Percentiles rank a stretch among this genome's conserved stretches.
Conservation (phyloP, 352 stramenopile genomes). For the Globisporangium megalacanthum region DNA sequence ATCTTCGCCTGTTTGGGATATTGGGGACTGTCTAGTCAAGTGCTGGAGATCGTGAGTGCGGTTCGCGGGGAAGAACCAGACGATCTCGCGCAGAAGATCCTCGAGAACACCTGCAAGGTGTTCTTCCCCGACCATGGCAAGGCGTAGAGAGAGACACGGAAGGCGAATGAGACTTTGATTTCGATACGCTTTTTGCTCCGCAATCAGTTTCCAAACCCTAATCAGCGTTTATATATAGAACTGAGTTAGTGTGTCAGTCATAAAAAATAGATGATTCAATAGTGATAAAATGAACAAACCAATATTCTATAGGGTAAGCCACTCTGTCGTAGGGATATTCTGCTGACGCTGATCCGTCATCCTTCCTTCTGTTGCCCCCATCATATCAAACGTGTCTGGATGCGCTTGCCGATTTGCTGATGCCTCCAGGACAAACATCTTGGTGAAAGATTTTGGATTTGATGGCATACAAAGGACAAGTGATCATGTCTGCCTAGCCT, state of each 20-base stretch:
- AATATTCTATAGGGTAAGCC: not conserved
- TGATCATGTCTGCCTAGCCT: too few relatives aligned
- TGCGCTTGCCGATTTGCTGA: not conserved
- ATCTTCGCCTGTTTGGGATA: slow-evolving; percentile 1
- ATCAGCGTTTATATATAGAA: not conserved
- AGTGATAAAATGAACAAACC: not conserved
- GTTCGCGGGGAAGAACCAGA: slow-evolving; percentile 46
- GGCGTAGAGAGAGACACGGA: not conserved
- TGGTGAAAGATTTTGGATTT: too few relatives aligned
- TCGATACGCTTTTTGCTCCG: too few relatives aligned
- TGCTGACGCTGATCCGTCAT: not conserved
- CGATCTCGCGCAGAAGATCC: slow-evolving; percentile 38
- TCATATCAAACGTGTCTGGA: not conserved
- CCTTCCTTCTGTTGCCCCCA: not conserved
- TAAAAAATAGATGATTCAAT: not conserved
- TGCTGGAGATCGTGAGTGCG: slow-evolving; percentile 76
- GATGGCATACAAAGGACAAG: too few relatives aligned
- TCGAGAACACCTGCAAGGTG: slow-evolving; percentile 57
- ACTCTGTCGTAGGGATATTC: not conserved
- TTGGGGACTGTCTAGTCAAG: slow-evolving; percentile 38
- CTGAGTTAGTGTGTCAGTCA: not conserved
- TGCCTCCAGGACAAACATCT: too few relatives aligned
- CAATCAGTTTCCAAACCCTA: slow-evolving; percentile 8
- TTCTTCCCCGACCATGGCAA: slow-evolving; percentile 42
- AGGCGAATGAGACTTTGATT: too few relatives aligned